phyloP scores from a whole-genome alignment of 2,329 filamentous ascomycete genomes.

The Cytospora chrysosperma region DNA sequence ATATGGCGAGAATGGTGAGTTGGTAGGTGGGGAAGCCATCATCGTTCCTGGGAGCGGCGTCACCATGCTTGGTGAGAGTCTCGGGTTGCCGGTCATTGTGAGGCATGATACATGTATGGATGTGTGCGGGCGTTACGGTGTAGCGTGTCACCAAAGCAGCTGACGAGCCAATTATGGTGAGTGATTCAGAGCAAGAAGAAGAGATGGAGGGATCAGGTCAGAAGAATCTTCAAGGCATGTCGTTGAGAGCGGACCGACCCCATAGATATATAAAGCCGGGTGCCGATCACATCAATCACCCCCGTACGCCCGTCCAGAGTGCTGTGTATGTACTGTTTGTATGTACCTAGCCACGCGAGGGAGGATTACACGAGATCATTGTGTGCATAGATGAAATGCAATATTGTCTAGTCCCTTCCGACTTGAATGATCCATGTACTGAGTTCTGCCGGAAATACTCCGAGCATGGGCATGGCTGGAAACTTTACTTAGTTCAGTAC shows the following conservation, averaged over 20 bases:
- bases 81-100: background rate
- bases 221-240: background rate
- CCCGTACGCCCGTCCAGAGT: too few species aligned
- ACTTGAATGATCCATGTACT: background rate
- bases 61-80: background rate
- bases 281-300: constrained; percentile 3
- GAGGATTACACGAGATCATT: background rate
- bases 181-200: background rate
- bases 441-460: background rate
- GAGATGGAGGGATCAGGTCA: background rate
- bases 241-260: constrained; percentile 7
- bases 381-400: too few species aligned
- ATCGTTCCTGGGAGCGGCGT: background rate
- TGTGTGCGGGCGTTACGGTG: background rate
- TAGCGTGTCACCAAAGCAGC: background rate
- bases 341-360: background rate
- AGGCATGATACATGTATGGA: constrained; percentile 8
- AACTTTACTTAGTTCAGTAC: background rate
- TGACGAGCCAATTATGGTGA: background rate
- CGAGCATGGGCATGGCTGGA: background rate
- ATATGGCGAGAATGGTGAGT: constrained; percentile 45
- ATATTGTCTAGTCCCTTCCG: background rate
- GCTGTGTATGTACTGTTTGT: too few species aligned
- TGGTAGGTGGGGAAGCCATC: constrained; percentile 43
- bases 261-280: constrained; percentile 12